Base-by-base conservation (phyloP, 495 filamentous ascomycete species). In the Staphylotrichum tortipilum region DNA sequence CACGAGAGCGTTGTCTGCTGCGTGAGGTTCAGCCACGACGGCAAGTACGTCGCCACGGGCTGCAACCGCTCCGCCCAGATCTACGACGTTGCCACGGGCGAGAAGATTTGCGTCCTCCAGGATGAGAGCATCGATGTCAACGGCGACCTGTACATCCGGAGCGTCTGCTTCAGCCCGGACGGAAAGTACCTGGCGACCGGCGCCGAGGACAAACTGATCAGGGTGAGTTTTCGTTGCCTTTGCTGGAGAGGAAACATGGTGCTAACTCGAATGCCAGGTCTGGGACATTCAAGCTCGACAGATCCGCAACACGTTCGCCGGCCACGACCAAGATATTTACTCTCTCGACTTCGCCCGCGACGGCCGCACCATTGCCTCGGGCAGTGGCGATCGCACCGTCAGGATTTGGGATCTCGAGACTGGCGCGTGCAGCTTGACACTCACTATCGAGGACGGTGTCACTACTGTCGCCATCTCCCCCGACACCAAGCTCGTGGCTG, bases 1-100 rank as follows among this genome's bases (percentile, higher is more conserved):
- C 89, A 94, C 57, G 86, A 94, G 55, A 92, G 86, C 52, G 88
- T 92, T 35, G 88, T 94, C 3, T 92, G 87, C 74, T 94, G 89
- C 65, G 89, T 94, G 18, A 74, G 88, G 43, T 94, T 94, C 68
- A 94, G 89, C 61, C 78, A 82, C 43, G 88, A 94, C 59, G 88
- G 89, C 56, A 88, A 88, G 63, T 90, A 86, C 60, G 81, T 94
- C 44, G 88, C 89, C 10, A 94, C 89, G 4, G 88, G 88, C 22
- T 92, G 88, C 68, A 94, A 94, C 63, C 74, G 85, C 53, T 90
- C 86, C 4, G 88, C 88, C 23, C 87, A 92, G 61, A 94, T 94
- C 53, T 94, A 89, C 65, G 88, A 94, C 55, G 88, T 94, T 29
- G 70, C 68, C 40, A 83, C 78, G 8, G 88, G 88, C 44, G 81